Evolutionary conservation across 306 rosid species (phyloP).

Genomic region (Pyrus communis): DNA sequence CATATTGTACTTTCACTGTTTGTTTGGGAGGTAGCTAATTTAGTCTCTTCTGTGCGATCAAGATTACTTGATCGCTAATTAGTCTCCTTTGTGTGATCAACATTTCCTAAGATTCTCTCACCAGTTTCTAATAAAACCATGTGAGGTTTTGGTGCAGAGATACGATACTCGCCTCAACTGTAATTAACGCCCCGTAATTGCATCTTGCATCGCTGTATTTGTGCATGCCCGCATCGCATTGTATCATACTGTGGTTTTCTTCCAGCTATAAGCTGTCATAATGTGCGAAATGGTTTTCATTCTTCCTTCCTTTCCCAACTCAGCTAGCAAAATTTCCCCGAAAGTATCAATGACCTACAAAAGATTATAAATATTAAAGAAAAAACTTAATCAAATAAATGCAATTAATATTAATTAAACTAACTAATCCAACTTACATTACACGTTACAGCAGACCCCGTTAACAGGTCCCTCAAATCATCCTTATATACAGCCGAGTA

Average conservation of each 20-base stretch:
- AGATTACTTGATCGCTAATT: constrained; percentile 12
- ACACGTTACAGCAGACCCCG: too few relatives aligned
- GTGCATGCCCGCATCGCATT: constrained; percentile 28
- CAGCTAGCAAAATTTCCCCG: too few relatives aligned
- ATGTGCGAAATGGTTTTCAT: too few relatives aligned
- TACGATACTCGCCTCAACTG: constrained; percentile 36
- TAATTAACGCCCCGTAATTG: constrained; percentile 26
- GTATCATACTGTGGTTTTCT: constrained; percentile 41
- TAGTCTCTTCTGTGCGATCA: constrained; percentile 36
- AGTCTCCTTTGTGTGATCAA: constrained; percentile 34
- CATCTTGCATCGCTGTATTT: constrained; percentile 50
- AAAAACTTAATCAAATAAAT: too few relatives aligned
- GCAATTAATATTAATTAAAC: too few relatives aligned
- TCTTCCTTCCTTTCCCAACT: too few relatives aligned
- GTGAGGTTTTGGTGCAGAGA: constrained; percentile 42
- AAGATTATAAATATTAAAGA: too few relatives aligned
- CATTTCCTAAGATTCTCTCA: constrained; percentile 13
- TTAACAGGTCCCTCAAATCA: too few relatives aligned
- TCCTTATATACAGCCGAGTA: too few relatives aligned
- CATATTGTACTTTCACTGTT: constrained; percentile 17
- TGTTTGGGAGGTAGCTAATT: constrained; percentile 45
- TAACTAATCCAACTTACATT: too few relatives aligned
- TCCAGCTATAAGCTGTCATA: too few relatives aligned
- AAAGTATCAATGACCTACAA: too few relatives aligned
- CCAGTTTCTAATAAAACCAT: constrained; percentile 30